Percentiles rank a stretch among this genome's conserved stretches.
Evolutionary conservation across 1,139 yeast genomes (phyloP).

Genomic region (Saccharomyces hybrid): DNA sequence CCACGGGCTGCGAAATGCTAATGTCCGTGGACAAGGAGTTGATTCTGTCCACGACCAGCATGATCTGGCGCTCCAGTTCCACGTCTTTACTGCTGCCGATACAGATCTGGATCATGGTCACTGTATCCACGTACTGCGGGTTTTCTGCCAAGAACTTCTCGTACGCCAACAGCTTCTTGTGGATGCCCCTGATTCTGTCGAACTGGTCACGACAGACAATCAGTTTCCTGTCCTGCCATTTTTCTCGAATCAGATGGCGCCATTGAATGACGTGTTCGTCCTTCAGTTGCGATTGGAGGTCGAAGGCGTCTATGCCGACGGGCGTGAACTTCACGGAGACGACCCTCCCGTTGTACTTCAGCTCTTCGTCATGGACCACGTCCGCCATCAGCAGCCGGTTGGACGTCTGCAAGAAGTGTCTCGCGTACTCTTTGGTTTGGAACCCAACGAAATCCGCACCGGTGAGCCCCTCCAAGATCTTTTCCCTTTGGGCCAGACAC

Average conservation of each 20-base stretch:
- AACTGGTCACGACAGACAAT: slow-evolving; percentile 85
- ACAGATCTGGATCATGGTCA: slow-evolving; percentile 80
- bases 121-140: slow-evolving; percentile 61
- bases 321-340: slow-evolving; percentile 65
- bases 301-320: slow-evolving; percentile 77
- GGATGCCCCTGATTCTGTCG: slow-evolving; percentile 80
- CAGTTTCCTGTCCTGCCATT: slow-evolving; percentile 62
- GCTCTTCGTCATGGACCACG: slow-evolving; percentile 57
- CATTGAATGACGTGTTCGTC: slow-evolving; percentile 55
- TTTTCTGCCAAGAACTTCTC: slow-evolving; percentile 64
- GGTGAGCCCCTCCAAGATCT: slow-evolving; percentile 70
- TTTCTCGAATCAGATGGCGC: slow-evolving; percentile 62
- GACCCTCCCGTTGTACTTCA: slow-evolving; percentile 58
- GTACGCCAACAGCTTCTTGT: slow-evolving; percentile 80
- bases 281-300: slow-evolving; percentile 42
- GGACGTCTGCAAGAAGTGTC: slow-evolving; percentile 89
- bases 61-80: slow-evolving; percentile 62
- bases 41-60: slow-evolving; percentile 75
- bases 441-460: slow-evolving; percentile 86
- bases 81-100: slow-evolving; percentile 45
- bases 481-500: slow-evolving; percentile 81
- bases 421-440: slow-evolving; percentile 86
- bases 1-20: slow-evolving; percentile 77
- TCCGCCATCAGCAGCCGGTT: slow-evolving; percentile 78
- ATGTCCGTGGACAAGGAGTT: slow-evolving; percentile 68